These are phyloP conservation scores for Plantago ovata DNA, from an alignment of 257 asterid species.

Conservation along the genomic window DNA sequence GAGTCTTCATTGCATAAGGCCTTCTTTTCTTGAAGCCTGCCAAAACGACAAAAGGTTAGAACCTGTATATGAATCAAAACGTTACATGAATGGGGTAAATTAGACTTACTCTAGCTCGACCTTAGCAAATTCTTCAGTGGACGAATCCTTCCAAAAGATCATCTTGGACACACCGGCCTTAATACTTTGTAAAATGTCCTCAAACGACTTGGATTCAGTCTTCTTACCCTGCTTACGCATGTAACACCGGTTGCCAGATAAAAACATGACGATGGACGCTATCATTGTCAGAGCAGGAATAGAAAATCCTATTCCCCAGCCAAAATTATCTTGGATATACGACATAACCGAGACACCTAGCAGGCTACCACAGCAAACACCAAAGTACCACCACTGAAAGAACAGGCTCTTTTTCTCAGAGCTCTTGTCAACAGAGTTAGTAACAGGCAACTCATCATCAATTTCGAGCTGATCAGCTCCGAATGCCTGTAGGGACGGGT, in stretches of 20 bases:
- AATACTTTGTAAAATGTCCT: slow-evolving; percentile 30
- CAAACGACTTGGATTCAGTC: slow-evolving; percentile 28
- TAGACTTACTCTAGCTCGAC: slow-evolving; percentile 75
- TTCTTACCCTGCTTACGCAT: slow-evolving; percentile 22
- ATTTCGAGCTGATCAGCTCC: slow-evolving; percentile 74
- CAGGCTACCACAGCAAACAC: slow-evolving; percentile 82
- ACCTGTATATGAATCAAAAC: too few species aligned
- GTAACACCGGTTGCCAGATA: slow-evolving; percentile 53
- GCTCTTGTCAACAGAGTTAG: slow-evolving; percentile 20
- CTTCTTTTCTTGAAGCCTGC: slow-evolving; percentile 59
- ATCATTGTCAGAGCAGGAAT: slow-evolving; percentile 65
- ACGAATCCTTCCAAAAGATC: slow-evolving; percentile 23
- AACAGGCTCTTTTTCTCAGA: slow-evolving; percentile 52
- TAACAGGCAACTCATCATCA: slow-evolving; percentile 41
- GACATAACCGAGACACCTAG: slow-evolving; percentile 77
- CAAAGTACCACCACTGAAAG: slow-evolving; percentile 95
- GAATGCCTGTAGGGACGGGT: slow-evolving; percentile 89
- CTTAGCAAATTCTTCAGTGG: slow-evolving; percentile 22
- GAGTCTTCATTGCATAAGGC: slow-evolving; percentile 32
- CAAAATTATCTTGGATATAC: slow-evolving; percentile 72
- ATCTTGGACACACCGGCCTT: slow-evolving; percentile 41
- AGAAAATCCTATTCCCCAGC: slow-evolving; percentile 94
- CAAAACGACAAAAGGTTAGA: not conserved
- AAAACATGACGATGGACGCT: slow-evolving; percentile 47
- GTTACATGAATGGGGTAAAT: not conserved